Evolutionary conservation across 495 filamentous ascomycete species (phyloP).

Genomic region (Mytilinidion resinicola): DNA sequence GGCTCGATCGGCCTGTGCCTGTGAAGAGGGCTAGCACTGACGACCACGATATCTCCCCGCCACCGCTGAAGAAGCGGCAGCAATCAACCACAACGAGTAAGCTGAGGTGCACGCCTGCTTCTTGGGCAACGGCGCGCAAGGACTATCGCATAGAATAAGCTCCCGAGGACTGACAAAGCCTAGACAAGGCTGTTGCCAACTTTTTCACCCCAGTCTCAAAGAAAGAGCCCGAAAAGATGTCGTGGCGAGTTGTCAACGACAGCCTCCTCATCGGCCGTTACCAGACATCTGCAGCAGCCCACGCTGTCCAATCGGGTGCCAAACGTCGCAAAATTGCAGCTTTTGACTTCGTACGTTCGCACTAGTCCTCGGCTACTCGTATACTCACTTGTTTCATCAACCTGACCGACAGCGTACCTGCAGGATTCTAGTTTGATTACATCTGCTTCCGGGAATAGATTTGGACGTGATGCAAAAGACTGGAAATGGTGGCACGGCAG

Average conservation of each 20-base stretch:
- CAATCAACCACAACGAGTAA: slow-evolving; percentile 70
- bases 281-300: slow-evolving; percentile 31
- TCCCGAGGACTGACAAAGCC: slow-evolving; percentile 1
- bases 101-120: slow-evolving; percentile 14
- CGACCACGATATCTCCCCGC: slow-evolving; percentile 49
- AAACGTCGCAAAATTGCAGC: slow-evolving; percentile 61
- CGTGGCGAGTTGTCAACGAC: slow-evolving; percentile 63
- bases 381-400: too few species aligned
- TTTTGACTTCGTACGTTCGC: slow-evolving; percentile 73
- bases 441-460: slow-evolving; percentile 73
- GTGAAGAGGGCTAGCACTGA: slow-evolving; percentile 29
- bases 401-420: not conserved
- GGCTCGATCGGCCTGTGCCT: slow-evolving; percentile 1
- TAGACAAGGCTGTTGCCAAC: slow-evolving; percentile 62
- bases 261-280: slow-evolving; percentile 76
- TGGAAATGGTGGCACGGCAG: slow-evolving; percentile 91
- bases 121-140: not conserved
- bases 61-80: slow-evolving; percentile 52
- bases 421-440: slow-evolving; percentile 84
- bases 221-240: slow-evolving; percentile 70
- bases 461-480: slow-evolving; percentile 61
- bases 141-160: not conserved
- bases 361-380: too few species aligned
- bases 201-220: slow-evolving; percentile 89
- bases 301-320: slow-evolving; percentile 24